Base-by-base conservation (phyloP, 78 protist species). In the slime mould (Dictyostelium discoideum) region DNA sequence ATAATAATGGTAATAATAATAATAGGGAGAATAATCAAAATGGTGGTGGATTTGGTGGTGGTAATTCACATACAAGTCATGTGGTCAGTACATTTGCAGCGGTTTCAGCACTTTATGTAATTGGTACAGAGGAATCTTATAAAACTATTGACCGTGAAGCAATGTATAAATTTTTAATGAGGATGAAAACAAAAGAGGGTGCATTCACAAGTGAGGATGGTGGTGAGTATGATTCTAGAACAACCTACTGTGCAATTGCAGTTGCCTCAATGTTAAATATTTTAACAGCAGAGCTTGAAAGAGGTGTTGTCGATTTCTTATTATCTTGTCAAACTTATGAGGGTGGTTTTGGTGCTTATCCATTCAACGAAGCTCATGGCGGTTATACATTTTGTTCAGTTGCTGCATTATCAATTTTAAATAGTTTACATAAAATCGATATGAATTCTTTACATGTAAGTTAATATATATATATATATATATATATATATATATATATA, bases 51-150 rank as follows among this genome's bases (percentile, higher is more conserved):
- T 96, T 90, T 29, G 97, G 92, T 50, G 97, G 97, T 65, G 97
- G 97, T 26, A 63, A 98, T 5, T 82, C 87, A 13, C 99, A 98
- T 85, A 37, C 85, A 8, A 74, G 99, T 29, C 99, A 99, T 42
- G 94, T 98, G 2, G 99, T 99, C 5, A 98, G 99, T 5, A 99
- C 99, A 7, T 99, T 98, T 72, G 99, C 99, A 0, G 97, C 99
- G 26, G 92, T 98, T n/a, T 60, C 60, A 63, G 85, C 97, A 44
- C 80, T 97, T 22, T n/a, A 48, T 16, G 63, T 80, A 2, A 5
- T 97, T n/a, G 99, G 98, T 9, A 69, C 97, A 0, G 84, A 48
- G 0, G 96, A 57, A 3, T 98, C 99, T 0, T 84, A 77, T 20
- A 32, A 32, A 13, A 22, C 74, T 24, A 79, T 99, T 24, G 96